Base-by-base conservation (phyloP, 1,284 basidiomycete species). In the Trichosporon faecale region DNA sequence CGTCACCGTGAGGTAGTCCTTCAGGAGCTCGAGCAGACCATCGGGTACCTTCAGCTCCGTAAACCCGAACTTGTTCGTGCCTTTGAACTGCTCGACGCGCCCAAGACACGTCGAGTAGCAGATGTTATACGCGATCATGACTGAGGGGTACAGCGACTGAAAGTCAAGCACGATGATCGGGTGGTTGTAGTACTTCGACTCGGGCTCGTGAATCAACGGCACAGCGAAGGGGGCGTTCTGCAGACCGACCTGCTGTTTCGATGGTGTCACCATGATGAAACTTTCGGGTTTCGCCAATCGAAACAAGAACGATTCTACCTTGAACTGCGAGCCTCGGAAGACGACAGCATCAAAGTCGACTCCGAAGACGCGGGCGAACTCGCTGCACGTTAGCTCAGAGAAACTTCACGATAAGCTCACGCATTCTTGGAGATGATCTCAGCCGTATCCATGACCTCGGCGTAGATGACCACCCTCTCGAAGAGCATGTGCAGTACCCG, bases 61-160 rank as follows among this genome's bases (percentile, higher is more conserved):
- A 31, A 85, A 79, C 0, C 96, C 96, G 71, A 98, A 89, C 82
- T 97, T 97, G 83, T 91, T 91, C 18, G 88, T 88, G 5, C 91
- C 94, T 78, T 94, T 91, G 83, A 96, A 98, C 40, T 90, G 87
- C 21, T 87, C 86, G 29, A 94, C 87, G 6, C 95, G 88, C 2
- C 96, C 96, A n/a, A 99, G 86, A 82, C 95, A 98, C 3, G 96
- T 98, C 46, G 95, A 95, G 81, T 93, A 98, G 79, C 94, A 97
- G 80, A 95, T 94, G 81, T 98, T 98, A 85, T 98, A 96, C 6
- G 95, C 95, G 76, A 99, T 97, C 95, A 98, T 98, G 76, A 98
- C 87, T 0, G 93, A 95, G 0, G 97, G 96, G 79, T 99, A 98
- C 33, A 99, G 87, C 2, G 91, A 94, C 79, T 98, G 94, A 79